Base-by-base conservation (phyloP, 148 eudicot genomes). In the Linanthus parryae region DNA sequence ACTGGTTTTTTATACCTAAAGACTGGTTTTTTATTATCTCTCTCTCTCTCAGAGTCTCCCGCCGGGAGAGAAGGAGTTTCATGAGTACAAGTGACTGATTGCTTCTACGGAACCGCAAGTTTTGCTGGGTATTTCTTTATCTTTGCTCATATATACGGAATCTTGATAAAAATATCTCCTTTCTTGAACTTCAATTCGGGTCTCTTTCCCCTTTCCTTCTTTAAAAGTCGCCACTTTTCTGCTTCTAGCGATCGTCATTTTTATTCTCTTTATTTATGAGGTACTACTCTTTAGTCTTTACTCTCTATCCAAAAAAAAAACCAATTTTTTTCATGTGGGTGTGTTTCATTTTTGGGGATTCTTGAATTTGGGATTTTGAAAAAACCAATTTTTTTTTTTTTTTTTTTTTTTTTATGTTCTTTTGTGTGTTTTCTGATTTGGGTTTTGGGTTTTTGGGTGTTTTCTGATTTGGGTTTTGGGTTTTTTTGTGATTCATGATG, bases 1-100 rank as follows among this genome's bases (percentile, higher is more conserved):
- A n/a, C n/a, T n/a, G n/a, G n/a, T n/a, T n/a, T n/a, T n/a, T n/a
- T n/a, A n/a, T n/a, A n/a, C n/a, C n/a, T n/a, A n/a, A n/a, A n/a
- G n/a, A 28, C 35, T 27, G 36, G 4, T 21, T 1, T 10, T 1
- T 44, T 15, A 12, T 11, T 43, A 58, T 52, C 41, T 40, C 18
- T 52, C 39, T 66, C 60, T 59, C 48, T 53, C 58, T 44, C 21
- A 14, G 29, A 52, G 65, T 65, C 53, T 55, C 47, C 65, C 64
- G 80, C 66, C 75, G 80, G 69, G 63, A 52, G 75, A 57, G 69
- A 70, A 75, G 80, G 75, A 74, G 70, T 70, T 70, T 42, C 66
- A 75, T 58, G 80, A 70, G 80, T 75, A 62, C 66, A 75, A 66
- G 80, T 36, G 66, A 75, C 41, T 57, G 19, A 48, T 66, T 70